A percentile compares a stretch with the other conserved stretches of the same genome.
phyloP scores from a whole-genome alignment of 1,284 basidiomycete genomes.

The Pseudozyma pruni region DNA sequence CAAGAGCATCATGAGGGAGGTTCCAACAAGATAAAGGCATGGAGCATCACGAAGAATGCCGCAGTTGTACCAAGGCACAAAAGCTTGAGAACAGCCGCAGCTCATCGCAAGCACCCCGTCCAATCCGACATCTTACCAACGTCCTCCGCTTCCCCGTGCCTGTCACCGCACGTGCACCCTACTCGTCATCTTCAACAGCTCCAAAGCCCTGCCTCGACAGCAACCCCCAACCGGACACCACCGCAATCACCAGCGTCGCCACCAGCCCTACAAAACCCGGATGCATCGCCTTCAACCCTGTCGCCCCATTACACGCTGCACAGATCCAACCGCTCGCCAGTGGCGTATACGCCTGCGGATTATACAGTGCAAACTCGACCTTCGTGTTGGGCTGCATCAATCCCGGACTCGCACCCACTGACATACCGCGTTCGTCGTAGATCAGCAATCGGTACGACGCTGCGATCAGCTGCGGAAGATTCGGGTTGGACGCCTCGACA shows the following conservation, averaged over 20 bases:
- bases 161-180: no score
- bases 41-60: no score
- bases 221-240: slow-evolving; percentile 42
- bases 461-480: slow-evolving; percentile 57
- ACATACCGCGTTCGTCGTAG: slow-evolving; percentile 61
- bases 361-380: slow-evolving; percentile 65
- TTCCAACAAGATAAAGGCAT: no score
- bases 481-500: slow-evolving; percentile 46
- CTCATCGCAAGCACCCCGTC: no score
- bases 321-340: slow-evolving; percentile 59
- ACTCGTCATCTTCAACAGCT: slow-evolving; percentile 22
- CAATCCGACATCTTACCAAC: no score
- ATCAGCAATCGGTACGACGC: slow-evolving; percentile 63
- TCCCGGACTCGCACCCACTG: slow-evolving; percentile 45
- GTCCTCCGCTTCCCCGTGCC: no score
- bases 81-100: no score
- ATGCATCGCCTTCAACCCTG: slow-evolving; percentile 37
- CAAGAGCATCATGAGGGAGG: no score
- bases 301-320: slow-evolving; percentile 50
- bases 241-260: slow-evolving; percentile 41
- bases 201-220: slow-evolving; percentile 25
- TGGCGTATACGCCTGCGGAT: slow-evolving; percentile 64
- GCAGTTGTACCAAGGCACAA: no score
- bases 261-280: slow-evolving; percentile 43
- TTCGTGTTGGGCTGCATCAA: slow-evolving; percentile 60